phyloP scores from a whole-genome alignment of 2,329 filamentous ascomycete species.

The Trichophyton equinum region DNA sequence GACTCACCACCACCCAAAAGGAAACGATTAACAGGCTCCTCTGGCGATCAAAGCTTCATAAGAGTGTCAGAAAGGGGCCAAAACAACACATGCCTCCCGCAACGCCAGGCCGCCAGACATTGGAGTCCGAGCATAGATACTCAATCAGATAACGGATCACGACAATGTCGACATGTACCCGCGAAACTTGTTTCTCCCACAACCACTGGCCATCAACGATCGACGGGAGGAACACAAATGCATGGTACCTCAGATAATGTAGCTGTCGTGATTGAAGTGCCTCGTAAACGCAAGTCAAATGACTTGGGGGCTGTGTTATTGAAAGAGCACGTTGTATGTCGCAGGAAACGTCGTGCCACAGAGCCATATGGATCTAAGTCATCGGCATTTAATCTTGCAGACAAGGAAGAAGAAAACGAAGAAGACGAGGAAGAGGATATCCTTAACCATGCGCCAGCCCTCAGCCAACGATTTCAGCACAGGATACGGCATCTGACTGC shows the following conservation, averaged over 20 bases:
- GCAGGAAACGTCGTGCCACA: not conserved
- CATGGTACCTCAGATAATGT: not conserved
- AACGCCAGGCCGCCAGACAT: not conserved
- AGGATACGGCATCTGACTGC: not conserved
- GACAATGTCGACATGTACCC: not conserved
- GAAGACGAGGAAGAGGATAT: slow-evolving; percentile 8
- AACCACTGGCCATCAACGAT: not conserved
- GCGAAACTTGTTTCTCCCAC: not conserved
- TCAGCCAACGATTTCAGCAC: slow-evolving; percentile 1
- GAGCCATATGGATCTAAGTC: not conserved
- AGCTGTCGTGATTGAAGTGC: slow-evolving; percentile 6
- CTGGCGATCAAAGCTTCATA: not conserved
- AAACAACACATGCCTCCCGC: not conserved
- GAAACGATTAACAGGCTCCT: not conserved
- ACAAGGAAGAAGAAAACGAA: not conserved
- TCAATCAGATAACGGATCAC: not conserved
- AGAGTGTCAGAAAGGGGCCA: not conserved
- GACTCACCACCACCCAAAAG: not conserved
- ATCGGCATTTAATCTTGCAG: not conserved
- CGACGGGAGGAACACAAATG: not conserved
- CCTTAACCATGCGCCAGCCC: slow-evolving; percentile 6
- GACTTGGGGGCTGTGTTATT: not conserved
- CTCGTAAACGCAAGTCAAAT: not conserved
- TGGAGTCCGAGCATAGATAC: not conserved
- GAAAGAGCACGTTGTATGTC: not conserved